phyloP scores from a whole-genome alignment of 176 grass and related monocot genomes.

The Eremochloa ophiuroides region DNA sequence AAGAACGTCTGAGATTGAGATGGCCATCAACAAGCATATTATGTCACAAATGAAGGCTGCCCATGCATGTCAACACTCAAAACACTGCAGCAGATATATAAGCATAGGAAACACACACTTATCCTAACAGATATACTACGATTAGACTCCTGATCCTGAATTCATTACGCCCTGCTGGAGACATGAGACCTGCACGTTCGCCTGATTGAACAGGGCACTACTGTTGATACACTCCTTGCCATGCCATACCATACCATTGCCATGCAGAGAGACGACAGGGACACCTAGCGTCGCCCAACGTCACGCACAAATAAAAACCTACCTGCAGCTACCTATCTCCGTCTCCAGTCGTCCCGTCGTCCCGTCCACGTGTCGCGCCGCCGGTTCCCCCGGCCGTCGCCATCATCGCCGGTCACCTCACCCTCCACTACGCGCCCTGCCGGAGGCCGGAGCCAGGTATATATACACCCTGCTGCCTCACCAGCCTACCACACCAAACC shows the following conservation, averaged over 20 bases:
- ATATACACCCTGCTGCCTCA: neutral
- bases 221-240: constrained; percentile 19
- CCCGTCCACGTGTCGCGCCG: constrained; percentile 15
- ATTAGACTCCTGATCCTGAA: neutral
- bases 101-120: no score
- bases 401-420: constrained; percentile 2
- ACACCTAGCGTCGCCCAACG: neutral
- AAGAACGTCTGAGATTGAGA: no score
- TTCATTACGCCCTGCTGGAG: neutral
- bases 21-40: no score
- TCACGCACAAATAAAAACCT: neutral
- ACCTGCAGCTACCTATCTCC: neutral
- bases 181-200: neutral
- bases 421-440: neutral
- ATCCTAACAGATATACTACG: no score
- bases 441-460: neutral
- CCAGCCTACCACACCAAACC: neutral
- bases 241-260: neutral
- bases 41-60: no score
- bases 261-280: neutral
- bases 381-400: constrained; percentile 17
- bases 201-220: constrained; percentile 41
- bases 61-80: neutral
- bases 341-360: neutral
- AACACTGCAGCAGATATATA: neutral